Evolutionary conservation across 441 rosid genomes (phyloP), one percentile per base, ranked within the genome.

Genomic region (Adansonia grandidieri): DNA sequence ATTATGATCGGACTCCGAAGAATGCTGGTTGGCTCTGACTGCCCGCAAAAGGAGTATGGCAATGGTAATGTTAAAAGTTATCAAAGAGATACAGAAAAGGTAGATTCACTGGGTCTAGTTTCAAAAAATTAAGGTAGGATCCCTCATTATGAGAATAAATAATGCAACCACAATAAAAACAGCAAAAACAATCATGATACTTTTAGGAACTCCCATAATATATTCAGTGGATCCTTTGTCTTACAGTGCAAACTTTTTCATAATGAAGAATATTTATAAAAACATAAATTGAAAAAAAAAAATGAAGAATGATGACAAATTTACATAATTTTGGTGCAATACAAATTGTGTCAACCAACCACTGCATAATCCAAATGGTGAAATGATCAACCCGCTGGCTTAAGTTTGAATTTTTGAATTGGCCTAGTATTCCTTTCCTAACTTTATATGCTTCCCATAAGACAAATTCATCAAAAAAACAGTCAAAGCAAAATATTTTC

Each of bases 261-360:
- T 28, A 14, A 28, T 8, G 2, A 71, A 71, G 20, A 53, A 51
- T 24, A 51, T 7, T 1, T 2, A 4, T 4, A 71, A 51, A 28
- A 2, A 53, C 32, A 71, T 71, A 28, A 71, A 4, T n/a, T 53
- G 61, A 9, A 13, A 22, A 6, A 19, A 10, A 6, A 19, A 10
- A 53, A 17, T 1, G 22, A 28, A 51, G 45, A 28, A 51, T 28
- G 44, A 15, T 53, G 44, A 28, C 44, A 32, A 15, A 24, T 51
- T 32, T 71, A 71, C 74, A 71, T 15, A 28, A 71, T 71, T 71
- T 53, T 50, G 62, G 62, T 19, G 19, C 47, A 53, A 28, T 15
- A 14, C 47, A 53, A 24, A 50, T 14, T 40, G 1, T 15, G 61
- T 71, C 24, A 28, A n/a, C 24, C 9, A 51, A 51, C 45, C 44